These are phyloP conservation scores for Hypomontagnella monticulosa DNA, from an alignment of 495 filamentous ascomycete species.

Conservation along the genomic window DNA sequence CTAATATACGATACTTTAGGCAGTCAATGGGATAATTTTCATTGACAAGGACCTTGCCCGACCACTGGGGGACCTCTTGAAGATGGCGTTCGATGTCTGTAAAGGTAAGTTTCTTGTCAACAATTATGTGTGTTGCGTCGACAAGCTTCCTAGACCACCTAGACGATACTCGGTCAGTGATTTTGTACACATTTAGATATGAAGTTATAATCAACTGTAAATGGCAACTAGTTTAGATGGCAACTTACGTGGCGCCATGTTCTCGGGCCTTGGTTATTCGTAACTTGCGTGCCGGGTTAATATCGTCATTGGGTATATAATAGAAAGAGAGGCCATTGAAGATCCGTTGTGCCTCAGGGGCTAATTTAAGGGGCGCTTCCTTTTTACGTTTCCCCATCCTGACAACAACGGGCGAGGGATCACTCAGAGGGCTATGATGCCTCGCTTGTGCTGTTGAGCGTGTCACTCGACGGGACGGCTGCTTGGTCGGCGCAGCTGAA, in stretches of 20 bases:
- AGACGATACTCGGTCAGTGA: conserved; percentile 12
- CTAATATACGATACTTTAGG: conserved; percentile 65
- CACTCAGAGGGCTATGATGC: conserved; percentile 26
- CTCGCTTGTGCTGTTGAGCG: conserved; percentile 21
- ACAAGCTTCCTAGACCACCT: conserved; percentile 48
- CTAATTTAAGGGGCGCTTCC: conserved; percentile 46
- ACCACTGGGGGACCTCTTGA: conserved; percentile 21
- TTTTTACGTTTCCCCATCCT: conserved; percentile 62
- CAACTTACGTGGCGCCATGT: conserved; percentile 68
- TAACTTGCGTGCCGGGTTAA: conserved; percentile 68
- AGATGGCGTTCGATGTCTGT: conserved; percentile 65
- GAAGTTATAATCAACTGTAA: background rate
- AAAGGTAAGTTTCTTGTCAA: conserved; percentile 74
- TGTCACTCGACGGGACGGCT: conserved; percentile 35
- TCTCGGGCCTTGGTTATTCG: conserved; percentile 79
- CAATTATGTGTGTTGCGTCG: conserved; percentile 76
- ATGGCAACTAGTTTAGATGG: background rate
- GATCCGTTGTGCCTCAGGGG: conserved; percentile 69
- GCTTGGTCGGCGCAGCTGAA: conserved; percentile 11
- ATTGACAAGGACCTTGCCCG: conserved; percentile 67
- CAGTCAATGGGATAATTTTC: conserved; percentile 85
- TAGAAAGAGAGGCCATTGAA: conserved; percentile 74
- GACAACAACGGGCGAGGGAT: conserved; percentile 32
- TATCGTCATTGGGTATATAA: conserved; percentile 84
- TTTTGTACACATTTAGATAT: background rate